These are phyloP conservation scores for Cryptococcus depauperatus DNA, from an alignment of 1,284 basidiomycete species.

Conservation along the genomic window DNA sequence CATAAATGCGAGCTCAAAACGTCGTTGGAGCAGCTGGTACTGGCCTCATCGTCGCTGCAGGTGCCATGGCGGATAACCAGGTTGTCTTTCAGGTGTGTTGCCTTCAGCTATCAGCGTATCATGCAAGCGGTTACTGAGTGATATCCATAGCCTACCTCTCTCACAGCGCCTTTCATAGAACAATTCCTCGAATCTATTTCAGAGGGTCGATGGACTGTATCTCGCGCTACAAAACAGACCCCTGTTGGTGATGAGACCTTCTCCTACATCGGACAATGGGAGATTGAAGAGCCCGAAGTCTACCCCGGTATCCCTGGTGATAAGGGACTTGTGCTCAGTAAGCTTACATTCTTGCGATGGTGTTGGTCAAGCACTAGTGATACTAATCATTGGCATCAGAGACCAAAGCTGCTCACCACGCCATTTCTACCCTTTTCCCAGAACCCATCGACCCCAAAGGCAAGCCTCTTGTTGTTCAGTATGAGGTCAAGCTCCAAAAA, in stretches of 20 bases:
- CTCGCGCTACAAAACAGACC: slow-evolving; percentile 95
- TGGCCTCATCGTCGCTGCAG: slow-evolving; percentile 35
- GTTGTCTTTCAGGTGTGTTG: slow-evolving; percentile 33
- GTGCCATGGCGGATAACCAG: slow-evolving; percentile 28
- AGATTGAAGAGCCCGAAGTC: slow-evolving; percentile 81
- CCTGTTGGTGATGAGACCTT: slow-evolving; percentile 86
- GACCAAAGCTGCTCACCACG: slow-evolving; percentile 57
- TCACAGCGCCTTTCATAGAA: slow-evolving; percentile 92
- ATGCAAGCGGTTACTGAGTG: too few species aligned
- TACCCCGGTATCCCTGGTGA: slow-evolving; percentile 64
- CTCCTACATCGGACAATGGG: slow-evolving; percentile 96
- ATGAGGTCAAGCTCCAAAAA: slow-evolving; percentile 99
- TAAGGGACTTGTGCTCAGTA: slow-evolving; percentile 75
- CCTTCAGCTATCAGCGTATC: background rate
- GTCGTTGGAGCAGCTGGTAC: slow-evolving; percentile 39
- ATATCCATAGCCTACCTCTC: slow-evolving; percentile 60
- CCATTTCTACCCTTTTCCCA: slow-evolving; percentile 87
- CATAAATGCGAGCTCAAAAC: slow-evolving; percentile 39
- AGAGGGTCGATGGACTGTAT: slow-evolving; percentile 84
- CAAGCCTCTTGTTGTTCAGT: slow-evolving; percentile 91
- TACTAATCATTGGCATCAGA: slow-evolving; percentile 21
- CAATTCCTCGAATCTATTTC: slow-evolving; percentile 77
- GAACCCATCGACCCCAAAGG: slow-evolving; percentile 66
- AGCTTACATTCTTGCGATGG: slow-evolving; percentile 18
- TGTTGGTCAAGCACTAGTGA: background rate